Conservation (phyloP, 305 asterid genomes). For the Fraxinus ornus region DNA sequence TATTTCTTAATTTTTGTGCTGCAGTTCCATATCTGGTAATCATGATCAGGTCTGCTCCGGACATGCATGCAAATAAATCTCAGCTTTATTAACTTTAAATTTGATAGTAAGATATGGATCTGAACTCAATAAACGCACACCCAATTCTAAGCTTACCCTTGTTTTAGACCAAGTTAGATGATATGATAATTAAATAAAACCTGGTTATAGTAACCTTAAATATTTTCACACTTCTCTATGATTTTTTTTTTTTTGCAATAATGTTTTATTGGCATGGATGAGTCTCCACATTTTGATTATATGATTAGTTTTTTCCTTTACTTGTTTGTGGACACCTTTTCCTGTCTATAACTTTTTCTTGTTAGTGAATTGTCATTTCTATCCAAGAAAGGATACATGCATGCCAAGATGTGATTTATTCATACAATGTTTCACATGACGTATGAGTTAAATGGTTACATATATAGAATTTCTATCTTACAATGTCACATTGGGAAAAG, state of each 20-base stretch:
- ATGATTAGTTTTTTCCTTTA: not conserved
- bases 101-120: not conserved
- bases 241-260: not conserved
- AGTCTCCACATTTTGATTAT: not conserved
- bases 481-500: not conserved
- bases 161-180: not conserved
- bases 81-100: not conserved
- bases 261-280: not conserved
- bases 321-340: not conserved
- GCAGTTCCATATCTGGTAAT: slow-evolving; percentile 14
- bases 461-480: not conserved
- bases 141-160: not conserved
- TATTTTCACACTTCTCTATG: not conserved
- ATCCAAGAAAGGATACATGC: not conserved
- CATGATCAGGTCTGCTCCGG: slow-evolving; percentile 8
- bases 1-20: slow-evolving; percentile 14
- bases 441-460: not conserved
- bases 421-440: not conserved
- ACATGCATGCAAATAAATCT: slow-evolving; percentile 8
- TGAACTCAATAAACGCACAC: not conserved
- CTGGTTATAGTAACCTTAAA: not conserved
- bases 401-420: not conserved
- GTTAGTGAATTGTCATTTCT: not conserved
- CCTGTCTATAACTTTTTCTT: not conserved
- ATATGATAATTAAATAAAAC: not conserved